phyloP scores from a whole-genome alignment of 2,329 filamentous ascomycete species.

The Sporothrix brunneoviolacea region DNA sequence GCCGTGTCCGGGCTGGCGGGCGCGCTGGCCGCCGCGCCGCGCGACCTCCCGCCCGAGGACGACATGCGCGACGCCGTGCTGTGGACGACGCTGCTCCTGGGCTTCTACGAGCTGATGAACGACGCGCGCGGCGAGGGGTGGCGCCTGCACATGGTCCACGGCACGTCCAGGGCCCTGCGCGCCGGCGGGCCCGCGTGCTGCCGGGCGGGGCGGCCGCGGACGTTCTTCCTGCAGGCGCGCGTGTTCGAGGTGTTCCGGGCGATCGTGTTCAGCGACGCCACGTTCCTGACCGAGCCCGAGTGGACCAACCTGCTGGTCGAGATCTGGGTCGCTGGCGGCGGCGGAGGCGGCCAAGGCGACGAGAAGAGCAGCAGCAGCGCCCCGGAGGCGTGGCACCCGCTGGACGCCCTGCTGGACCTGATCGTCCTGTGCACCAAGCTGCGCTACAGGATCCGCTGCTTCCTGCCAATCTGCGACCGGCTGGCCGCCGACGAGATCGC shows the following conservation, averaged over 20 bases:
- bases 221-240: not conserved
- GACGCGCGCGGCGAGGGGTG: not conserved
- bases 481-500: not conserved
- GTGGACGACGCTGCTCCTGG: not conserved
- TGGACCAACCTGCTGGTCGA: conserved; percentile 1
- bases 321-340: too few relatives aligned
- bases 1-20: not conserved
- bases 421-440: not conserved
- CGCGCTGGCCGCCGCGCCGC: not conserved
- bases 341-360: not conserved
- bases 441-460: not conserved
- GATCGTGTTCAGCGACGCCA: not conserved
- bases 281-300: too few relatives aligned
- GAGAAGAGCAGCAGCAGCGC: not conserved
- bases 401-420: not conserved
- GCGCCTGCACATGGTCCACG: conserved; percentile 4
- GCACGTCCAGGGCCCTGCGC: not conserved
- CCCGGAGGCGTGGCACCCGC: not conserved
- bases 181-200: not conserved
- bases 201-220: not conserved
- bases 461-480: not conserved
- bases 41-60: not conserved
- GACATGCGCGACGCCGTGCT: not conserved
- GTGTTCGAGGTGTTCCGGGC: conserved; percentile 3
- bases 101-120: conserved; percentile 4